Evolutionary conservation across 2,329 filamentous ascomycete genomes (phyloP).

Genomic region (Aspergillus phoenicis): DNA sequence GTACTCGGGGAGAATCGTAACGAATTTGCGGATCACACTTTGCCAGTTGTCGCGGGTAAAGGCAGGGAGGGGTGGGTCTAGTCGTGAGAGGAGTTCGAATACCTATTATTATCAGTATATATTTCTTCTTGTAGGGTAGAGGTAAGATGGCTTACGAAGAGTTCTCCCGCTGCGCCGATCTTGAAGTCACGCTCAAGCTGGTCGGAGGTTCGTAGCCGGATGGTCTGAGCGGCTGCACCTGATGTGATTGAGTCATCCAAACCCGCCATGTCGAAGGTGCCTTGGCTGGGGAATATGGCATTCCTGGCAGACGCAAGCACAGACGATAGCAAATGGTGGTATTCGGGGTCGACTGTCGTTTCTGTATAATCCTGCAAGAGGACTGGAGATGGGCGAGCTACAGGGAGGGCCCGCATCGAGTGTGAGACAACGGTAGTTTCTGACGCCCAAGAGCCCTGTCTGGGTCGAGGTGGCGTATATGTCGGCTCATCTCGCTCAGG

Average conservation of each 20-base stretch:
- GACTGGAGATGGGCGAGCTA: not conserved
- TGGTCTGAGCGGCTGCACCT: not conserved
- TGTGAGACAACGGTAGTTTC: not conserved
- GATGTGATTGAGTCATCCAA: not conserved
- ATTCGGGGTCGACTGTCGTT: not conserved
- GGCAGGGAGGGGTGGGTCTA: constrained; percentile 4
- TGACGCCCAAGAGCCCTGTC: not conserved
- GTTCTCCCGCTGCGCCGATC: constrained; percentile 14
- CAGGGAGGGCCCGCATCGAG: not conserved
- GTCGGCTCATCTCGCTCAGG: not conserved
- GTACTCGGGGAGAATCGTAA: constrained; percentile 46
- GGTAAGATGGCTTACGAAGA: constrained; percentile 12
- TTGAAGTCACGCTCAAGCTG: constrained; percentile 11
- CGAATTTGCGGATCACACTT: constrained; percentile 51
- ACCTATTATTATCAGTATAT: constrained; percentile 7
- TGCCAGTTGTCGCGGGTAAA: constrained; percentile 51
- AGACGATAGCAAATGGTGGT: constrained; percentile 3
- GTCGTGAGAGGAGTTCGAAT: constrained; percentile 13
- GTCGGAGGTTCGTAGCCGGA: constrained; percentile 8
- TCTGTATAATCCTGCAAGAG: not conserved
- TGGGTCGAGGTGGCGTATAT: not conserved
- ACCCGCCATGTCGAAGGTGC: not conserved
- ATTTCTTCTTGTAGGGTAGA: constrained; percentile 15
- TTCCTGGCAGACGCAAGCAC: constrained; percentile 8
- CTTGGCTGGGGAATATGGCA: constrained; percentile 4